Percentiles rank a stretch among this genome's conserved stretches.
Conservation (phyloP, 2,329 filamentous ascomycete species). For the Xylaria sp. region DNA sequence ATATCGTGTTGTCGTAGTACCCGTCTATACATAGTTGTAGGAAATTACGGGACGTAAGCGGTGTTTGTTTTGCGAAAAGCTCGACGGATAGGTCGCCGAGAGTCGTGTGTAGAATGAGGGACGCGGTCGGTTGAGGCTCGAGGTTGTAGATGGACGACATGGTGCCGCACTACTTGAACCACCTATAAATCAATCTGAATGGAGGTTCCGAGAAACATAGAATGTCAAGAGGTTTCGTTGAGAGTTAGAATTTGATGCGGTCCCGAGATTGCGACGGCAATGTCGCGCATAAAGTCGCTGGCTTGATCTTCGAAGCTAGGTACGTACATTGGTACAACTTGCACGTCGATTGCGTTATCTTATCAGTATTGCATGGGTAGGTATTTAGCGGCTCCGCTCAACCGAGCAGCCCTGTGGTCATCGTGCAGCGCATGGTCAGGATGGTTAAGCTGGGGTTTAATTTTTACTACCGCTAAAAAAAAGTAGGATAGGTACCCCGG, state of each 20-base stretch:
- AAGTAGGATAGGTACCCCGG: background rate
- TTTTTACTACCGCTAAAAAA: constrained; percentile 21
- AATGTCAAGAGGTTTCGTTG: background rate
- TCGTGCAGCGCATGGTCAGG: constrained; percentile 12
- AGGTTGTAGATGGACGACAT: constrained; percentile 96
- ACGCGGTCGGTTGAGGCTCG: constrained; percentile 93
- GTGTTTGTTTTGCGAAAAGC: constrained; percentile 94
- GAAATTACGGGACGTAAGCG: constrained; percentile 93
- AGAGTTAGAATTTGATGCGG: background rate
- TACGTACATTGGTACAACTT: background rate
- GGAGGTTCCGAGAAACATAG: background rate
- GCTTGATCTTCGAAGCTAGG: no score
- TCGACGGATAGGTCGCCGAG: constrained; percentile 90
- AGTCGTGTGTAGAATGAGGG: constrained; percentile 90
- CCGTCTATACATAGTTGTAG: constrained; percentile 93
- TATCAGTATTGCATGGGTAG: constrained; percentile 19
- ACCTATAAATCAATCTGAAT: background rate
- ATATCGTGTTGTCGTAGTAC: constrained; percentile 93
- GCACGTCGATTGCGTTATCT: constrained; percentile 19
- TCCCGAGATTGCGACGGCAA: background rate
- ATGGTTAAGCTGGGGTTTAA: constrained; percentile 31
- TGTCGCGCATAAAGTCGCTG: constrained; percentile 6
- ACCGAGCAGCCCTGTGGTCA: constrained; percentile 11
- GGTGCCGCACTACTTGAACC: constrained; percentile 4
- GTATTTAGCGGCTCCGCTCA: constrained; percentile 13